Evolutionary conservation across 2,329 filamentous ascomycete genomes (phyloP), one percentile per base, ranked within the genome.

Genomic region (Colletotrichum sp.): DNA sequence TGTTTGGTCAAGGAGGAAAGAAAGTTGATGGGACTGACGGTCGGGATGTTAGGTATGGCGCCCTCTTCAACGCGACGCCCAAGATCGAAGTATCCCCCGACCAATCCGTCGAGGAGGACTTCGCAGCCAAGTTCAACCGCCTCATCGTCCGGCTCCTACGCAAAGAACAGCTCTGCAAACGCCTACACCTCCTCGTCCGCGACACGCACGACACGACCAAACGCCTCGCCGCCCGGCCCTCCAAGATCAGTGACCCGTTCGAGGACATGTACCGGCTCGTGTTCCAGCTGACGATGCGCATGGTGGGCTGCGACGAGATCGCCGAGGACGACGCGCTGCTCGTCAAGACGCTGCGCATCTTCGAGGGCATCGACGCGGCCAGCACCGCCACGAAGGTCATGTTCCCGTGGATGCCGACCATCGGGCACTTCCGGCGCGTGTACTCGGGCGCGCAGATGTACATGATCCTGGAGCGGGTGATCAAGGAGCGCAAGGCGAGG

Each of bases 281-380:
- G 2, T 92, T 89, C 80, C 85, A 87, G 78, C 84, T 92, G n/a
- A 92, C 89, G 5, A 90, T 91, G 83, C 86, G 90, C 14, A 89
- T 86, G 6, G 84, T 92, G 1, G 90, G 88, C 8, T 86, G 86
- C 67, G 83, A 87, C 36, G 90, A 92, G 56, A 86, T 92, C 30
- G 90, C 89, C 16, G 83, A 89, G 4, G 83, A 89, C 65, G 83
- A 84, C 0, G 77, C 76, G 7, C 79, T 89, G 24, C 78, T 89
- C 4, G 81, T 80, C n/a, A 81, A 84, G 48, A 86, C 85, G 4
- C 82, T 91, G 16, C 73, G 80, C 16, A 81, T 86, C 13, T 91
- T 88, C 74, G 85, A 88, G 71, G 80, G 79, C 32, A 85, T 91
- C 56, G 89, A 91, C 67, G 77, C 77, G 4, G 83, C 82, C 69